These are phyloP conservation scores for Viscum album DNA, from an alignment of 177 flowering plant genomes.

Conservation along the genomic window DNA sequence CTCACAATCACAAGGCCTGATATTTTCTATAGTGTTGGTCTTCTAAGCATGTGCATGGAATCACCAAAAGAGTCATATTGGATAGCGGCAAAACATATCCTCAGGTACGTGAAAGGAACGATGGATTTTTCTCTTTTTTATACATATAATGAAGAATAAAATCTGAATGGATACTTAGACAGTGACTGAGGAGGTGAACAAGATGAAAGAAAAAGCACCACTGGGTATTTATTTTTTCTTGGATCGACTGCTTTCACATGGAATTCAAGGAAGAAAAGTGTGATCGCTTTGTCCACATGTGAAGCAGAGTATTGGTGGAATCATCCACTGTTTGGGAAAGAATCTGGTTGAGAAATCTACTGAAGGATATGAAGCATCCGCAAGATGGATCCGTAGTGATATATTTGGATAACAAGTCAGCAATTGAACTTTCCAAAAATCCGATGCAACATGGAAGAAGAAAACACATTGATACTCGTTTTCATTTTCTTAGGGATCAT, in stretches of 20 bases:
- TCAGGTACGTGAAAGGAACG: slow-evolving; percentile 3
- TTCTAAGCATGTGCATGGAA: slow-evolving; percentile 3
- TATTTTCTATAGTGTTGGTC: background rate
- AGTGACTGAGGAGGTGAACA: slow-evolving; percentile 7
- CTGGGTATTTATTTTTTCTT: slow-evolving; percentile 2
- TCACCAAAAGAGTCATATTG: slow-evolving; percentile 2
- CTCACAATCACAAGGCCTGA: slow-evolving; percentile 11
- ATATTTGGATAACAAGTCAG: too few relatives aligned
- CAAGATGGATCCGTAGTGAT: too few relatives aligned
- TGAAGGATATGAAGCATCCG: too few relatives aligned
- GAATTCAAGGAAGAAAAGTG: background rate
- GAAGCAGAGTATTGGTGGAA: too few relatives aligned
- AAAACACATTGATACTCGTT: too few relatives aligned
- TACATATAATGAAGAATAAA: background rate
- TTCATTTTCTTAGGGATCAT: too few relatives aligned
- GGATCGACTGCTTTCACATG: background rate
- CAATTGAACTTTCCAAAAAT: too few relatives aligned
- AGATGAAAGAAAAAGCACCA: slow-evolving; percentile 8
- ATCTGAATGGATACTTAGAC: slow-evolving; percentile 4
- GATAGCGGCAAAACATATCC: background rate
- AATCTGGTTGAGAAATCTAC: too few relatives aligned
- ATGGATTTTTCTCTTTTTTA: background rate
- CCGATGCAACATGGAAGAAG: too few relatives aligned
- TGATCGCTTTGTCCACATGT: too few relatives aligned
- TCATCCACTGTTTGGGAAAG: too few relatives aligned